phyloP scores from a whole-genome alignment of 371 early-diverging fungal species.

The Phascolomyces articulosus region DNA sequence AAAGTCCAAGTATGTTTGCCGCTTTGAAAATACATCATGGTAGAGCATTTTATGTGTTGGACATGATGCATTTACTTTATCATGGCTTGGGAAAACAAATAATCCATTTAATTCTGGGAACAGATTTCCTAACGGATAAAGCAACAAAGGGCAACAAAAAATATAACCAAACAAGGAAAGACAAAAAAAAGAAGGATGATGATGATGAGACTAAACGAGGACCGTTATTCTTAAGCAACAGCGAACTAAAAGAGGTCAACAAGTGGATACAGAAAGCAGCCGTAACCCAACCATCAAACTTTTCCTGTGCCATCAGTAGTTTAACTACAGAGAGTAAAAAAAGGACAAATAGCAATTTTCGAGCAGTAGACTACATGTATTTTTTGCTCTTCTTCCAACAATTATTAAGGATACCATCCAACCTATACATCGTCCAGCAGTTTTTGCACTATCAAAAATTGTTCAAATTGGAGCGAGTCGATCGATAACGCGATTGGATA shows the following conservation, averaged over 20 bases:
- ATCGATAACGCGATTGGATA: neutral
- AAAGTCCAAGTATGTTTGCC: neutral
- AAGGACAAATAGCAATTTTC: no score
- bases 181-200: no score
- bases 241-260: no score
- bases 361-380: neutral
- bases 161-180: no score
- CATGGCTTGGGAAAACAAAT: neutral
- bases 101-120: no score
- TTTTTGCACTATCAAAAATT: neutral
- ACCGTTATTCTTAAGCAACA: no score
- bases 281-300: neutral
- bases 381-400: neutral
- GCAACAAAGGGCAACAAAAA: neutral
- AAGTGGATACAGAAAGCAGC: no score
- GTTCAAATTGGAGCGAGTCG: neutral
- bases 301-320: no score
- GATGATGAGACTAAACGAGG: no score
- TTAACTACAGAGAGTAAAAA: no score
- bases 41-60: neutral
- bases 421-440: neutral
- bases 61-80: constrained; percentile 1
- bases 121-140: no score
- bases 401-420: neutral
- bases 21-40: neutral